Conservation (phyloP, 495 filamentous ascomycete species). For the Aspergillus conjunctus region DNA sequence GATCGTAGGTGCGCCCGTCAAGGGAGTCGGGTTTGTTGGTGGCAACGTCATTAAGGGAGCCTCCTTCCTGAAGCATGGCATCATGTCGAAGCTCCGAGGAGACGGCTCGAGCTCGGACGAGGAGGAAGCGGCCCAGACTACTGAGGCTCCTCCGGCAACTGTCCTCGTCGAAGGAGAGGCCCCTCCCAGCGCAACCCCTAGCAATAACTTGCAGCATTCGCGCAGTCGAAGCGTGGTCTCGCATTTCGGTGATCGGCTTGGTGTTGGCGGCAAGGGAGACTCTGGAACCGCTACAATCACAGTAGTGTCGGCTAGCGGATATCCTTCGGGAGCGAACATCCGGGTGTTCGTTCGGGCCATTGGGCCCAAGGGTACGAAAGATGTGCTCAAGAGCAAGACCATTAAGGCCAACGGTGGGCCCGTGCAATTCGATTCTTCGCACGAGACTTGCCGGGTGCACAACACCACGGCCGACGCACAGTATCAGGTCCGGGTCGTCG, state of each 20-base stretch:
- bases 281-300: slow-evolving; percentile 79
- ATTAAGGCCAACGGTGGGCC: slow-evolving; percentile 63
- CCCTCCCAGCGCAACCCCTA: slow-evolving; percentile 40
- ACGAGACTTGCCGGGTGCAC: slow-evolving; percentile 73
- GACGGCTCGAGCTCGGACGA: slow-evolving; percentile 40
- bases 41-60: slow-evolving; percentile 85
- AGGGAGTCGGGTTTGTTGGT: slow-evolving; percentile 80
- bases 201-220: slow-evolving; percentile 53
- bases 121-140: slow-evolving; percentile 50
- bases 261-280: slow-evolving; percentile 56
- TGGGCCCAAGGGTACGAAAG: slow-evolving; percentile 66
- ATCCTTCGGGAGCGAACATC: slow-evolving; percentile 74
- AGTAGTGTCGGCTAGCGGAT: slow-evolving; percentile 77
- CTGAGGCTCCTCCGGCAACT: slow-evolving; percentile 36
- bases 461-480: slow-evolving; percentile 77
- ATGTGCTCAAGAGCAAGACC: slow-evolving; percentile 83
- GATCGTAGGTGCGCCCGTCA: slow-evolving; percentile 90
- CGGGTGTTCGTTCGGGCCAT: slow-evolving; percentile 73
- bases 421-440: slow-evolving; percentile 60
- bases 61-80: slow-evolving; percentile 78
- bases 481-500: slow-evolving; percentile 82
- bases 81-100: slow-evolving; percentile 58
- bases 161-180: slow-evolving; percentile 36
- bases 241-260: slow-evolving; percentile 46
- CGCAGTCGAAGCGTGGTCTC: slow-evolving; percentile 70